Evolutionary conservation across 495 filamentous ascomycete genomes (phyloP), one percentile per base, ranked within the genome.

Genomic region (Bryoglossum gracile): DNA sequence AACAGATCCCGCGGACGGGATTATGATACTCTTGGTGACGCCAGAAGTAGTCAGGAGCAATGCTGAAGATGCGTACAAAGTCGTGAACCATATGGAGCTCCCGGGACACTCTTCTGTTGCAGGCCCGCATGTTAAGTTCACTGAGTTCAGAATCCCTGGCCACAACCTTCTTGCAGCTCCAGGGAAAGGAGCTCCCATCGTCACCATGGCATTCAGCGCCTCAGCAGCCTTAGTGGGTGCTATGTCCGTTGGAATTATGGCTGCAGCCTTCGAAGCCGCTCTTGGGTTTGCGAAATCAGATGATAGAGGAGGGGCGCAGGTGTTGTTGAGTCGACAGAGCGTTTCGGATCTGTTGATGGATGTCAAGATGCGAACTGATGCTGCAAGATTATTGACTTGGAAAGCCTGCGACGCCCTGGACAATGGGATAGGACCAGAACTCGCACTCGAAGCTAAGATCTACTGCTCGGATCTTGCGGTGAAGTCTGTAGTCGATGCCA

Each of bases 361-460:
- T 14, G 64, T 77, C 46, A 79, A 78, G 62, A 77, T 76, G 63
- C 62, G 67, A 53, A 63, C 67, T 3, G 76, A 80, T 46, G 69
- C 76, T 0, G 63, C 66, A n/a, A 62, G 75, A 38, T 56, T 64
- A 5, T 36, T 80, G 47, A 73, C 68, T 0, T 78, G 74, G 73
- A 79, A 77, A 56, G 74, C 73, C 1, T 58, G 65, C 0, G 48
- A 69, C 45, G 64, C 56, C 3, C 47, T 74, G 33, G 65, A 33
- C 68, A 71, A 48, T 60, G 68, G 24, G 62, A 61, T 0, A 56
- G 68, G 37, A 3, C 39, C 67, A 14, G 73, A 77, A 59, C 46
- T 73, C 45, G 67, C 67, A 2, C 55, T 74, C 14, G 66, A 69
- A n/a, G 70, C 71, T 16, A 77, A 80, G 63, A 63, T 77, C 0